Evolutionary conservation across 2,329 filamentous ascomycete species (phyloP), one percentile per base, ranked within the genome.

Genomic region (Lasiodiplodia hormozganensis): DNA sequence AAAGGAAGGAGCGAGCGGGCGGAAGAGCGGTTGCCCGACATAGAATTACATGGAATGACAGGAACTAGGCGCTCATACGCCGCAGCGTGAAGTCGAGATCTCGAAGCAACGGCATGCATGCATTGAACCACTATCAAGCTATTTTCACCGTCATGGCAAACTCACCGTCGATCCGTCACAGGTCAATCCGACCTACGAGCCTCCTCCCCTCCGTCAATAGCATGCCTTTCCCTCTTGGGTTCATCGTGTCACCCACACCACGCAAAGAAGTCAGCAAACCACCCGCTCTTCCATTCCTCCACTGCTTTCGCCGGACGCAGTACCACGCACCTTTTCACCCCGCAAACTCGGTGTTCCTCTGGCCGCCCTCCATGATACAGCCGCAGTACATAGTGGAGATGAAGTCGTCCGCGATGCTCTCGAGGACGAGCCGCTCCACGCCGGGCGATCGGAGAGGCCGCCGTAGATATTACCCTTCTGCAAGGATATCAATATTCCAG

Each of bases 381-480:
- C 53, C 76, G 64, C 76, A 76, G 68, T 75, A 78, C 8, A 76
- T 68, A 0, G 75, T 76, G 51, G 69, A 72, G 28, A 58, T 23
- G 49, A 75, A 76, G 69, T 77, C 76, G 0, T 70, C 71, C 6
- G 70, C 70, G 40, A 77, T 76, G 47, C 70, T 71, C 5, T 74
- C 75, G 58, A 79, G 77, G 38, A 76, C 73, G n/a, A 79, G 70
- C 18, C 77, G 68, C 47, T 78, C 77, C 2, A 76, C 72, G 4
- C 76, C 76, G 1, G 76, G 76, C 6, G 70, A 71, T 23, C 23
- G 23, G 23, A 23, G 18, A 70, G 69, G 4, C 72, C 74, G 5
- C 69, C 70, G 64, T 74, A 77, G 1, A 62, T 47, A 21, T 70
- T 65, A 21, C 73, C 73, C 23, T 74, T 73, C 23, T 56, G 51